Evolutionary conservation across 345 rosid species (phyloP).

Genomic region (Brassica cretica): DNA sequence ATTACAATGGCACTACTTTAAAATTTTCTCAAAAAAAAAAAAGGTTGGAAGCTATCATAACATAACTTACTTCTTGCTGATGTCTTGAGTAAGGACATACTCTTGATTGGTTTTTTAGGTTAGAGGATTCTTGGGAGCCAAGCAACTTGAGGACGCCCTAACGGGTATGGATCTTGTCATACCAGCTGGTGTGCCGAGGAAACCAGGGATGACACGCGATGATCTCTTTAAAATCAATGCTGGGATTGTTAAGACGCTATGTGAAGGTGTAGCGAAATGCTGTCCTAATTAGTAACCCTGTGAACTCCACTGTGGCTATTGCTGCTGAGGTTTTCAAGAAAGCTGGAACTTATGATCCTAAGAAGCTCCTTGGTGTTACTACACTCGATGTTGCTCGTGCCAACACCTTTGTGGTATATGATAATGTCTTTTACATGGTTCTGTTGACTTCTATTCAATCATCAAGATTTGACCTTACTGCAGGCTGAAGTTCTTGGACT

Average conservation of each 20-base stretch:
- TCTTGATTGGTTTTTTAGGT: conserved; percentile 47
- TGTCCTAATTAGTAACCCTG: conserved; percentile 89
- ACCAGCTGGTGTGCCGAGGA: conserved; percentile 88
- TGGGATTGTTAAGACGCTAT: conserved; percentile 79
- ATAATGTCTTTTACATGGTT: not conserved
- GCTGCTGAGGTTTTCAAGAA: conserved; percentile 88
- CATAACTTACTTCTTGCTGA: not conserved
- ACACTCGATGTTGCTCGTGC: conserved; percentile 88
- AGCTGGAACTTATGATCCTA: conserved; percentile 77
- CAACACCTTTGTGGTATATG: conserved; percentile 74
- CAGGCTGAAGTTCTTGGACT: conserved; percentile 96
- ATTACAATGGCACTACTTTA: too few species aligned
- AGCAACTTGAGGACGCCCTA: conserved; percentile 71
- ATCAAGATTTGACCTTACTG: conserved; percentile 3
- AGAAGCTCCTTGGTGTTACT: conserved; percentile 79
- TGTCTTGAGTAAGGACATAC: not conserved
- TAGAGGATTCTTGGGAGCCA: conserved; percentile 77
- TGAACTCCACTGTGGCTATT: conserved; percentile 79
- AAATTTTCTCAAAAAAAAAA: too few species aligned
- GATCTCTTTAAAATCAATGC: conserved; percentile 91
- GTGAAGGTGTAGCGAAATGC: conserved; percentile 67
- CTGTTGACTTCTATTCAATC: not conserved
- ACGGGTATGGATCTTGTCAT: conserved; percentile 86
- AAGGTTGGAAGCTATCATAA: not conserved
- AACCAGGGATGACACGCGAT: conserved; percentile 90